These are phyloP conservation scores for Aureobasidium sp. DNA, from an alignment of 2,329 filamentous ascomycete genomes.

Conservation along the genomic window DNA sequence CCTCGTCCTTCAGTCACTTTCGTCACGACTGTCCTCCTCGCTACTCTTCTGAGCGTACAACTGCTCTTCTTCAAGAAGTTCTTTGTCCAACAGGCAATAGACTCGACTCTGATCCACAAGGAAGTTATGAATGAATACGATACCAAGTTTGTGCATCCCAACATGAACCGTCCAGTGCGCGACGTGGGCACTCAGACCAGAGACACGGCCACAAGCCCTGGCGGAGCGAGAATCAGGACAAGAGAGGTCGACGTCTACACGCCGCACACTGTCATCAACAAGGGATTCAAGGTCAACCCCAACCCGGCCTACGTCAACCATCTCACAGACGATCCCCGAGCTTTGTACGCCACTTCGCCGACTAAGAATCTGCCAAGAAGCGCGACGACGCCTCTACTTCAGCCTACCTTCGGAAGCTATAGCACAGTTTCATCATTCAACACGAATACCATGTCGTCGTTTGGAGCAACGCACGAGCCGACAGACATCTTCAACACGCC, in stretches of 20 bases:
- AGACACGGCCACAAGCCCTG: constrained; percentile 28
- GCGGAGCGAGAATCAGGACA: constrained; percentile 24
- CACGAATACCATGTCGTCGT: constrained; percentile 21
- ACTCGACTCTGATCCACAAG: constrained; percentile 75
- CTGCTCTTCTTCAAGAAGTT: constrained; percentile 64
- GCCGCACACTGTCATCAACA: constrained; percentile 58
- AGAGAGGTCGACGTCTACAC: constrained; percentile 55
- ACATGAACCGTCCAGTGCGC: constrained; percentile 71
- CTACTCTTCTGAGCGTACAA: constrained; percentile 67
- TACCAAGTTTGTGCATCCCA: constrained; percentile 87
- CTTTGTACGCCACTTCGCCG: constrained; percentile 15
- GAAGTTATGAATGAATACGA: constrained; percentile 95
- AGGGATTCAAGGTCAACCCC: constrained; percentile 71
- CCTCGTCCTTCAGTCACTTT: constrained; percentile 79
- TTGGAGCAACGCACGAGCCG: constrained; percentile 19
- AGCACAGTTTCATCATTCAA: constrained; percentile 14
- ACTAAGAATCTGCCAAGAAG: constrained; percentile 17
- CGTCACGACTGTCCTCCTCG: constrained; percentile 71
- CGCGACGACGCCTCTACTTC: constrained; percentile 62
- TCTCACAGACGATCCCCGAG: constrained; percentile 16
- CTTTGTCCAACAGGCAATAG: constrained; percentile 80
- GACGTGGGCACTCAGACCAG: constrained; percentile 75
- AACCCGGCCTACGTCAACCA: constrained; percentile 68
- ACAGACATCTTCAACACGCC: constrained; percentile 30
- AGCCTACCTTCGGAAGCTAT: constrained; percentile 18